Evolutionary conservation across 1,139 yeast species (phyloP), one percentile per base, ranked within the genome.

Genomic region (Yamadazyma oceani): DNA sequence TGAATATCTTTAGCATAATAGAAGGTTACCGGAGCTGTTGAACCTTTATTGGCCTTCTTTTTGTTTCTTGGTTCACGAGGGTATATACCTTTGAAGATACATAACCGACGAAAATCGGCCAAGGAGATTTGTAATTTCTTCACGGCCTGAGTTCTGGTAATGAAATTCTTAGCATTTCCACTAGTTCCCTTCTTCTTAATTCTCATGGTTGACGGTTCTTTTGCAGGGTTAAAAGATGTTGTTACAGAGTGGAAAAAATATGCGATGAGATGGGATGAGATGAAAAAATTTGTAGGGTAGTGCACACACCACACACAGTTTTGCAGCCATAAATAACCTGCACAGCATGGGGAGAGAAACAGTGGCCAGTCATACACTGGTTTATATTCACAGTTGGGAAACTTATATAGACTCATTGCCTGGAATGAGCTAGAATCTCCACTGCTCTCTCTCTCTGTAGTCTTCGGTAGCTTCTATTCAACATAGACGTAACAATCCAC

Each of bases 31-130:
- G 96, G 96, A 14, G 95, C 95, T 11, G 97, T 88, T 16, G 96
- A 86, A 17, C 98, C 98, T 64, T 88, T 90, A 65, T 90, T 92
- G 44, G 97, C 97, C 75, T 88, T 90, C 80, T 86, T 89, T 70
- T 89, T 90, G 65, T 87, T 89, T 55, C 94, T 75, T 37, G 98
- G 97, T 60, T 92, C 98, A 61, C 99, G 79, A 40, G 99, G 99
- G 62, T 83, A 85, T 45, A 85, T 84, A 34, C 99, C 99, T 62
- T 92, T 92, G 77, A 92, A 88, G 60, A 92, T 92, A 75, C 98
- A 92, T 56, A 92, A 76, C 58, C 97, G 80, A 69, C 98, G 85
- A 78, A 92, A 92, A 66, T 92, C 98, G n/a, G 97, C 97, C 43
- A 94, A 74, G 2, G 97, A 85, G 33, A 94, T 85, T 65, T 92